Evolutionary conservation across 2,329 filamentous ascomycete species (phyloP).

Genomic region (Pseudocercospora fijiensis): DNA sequence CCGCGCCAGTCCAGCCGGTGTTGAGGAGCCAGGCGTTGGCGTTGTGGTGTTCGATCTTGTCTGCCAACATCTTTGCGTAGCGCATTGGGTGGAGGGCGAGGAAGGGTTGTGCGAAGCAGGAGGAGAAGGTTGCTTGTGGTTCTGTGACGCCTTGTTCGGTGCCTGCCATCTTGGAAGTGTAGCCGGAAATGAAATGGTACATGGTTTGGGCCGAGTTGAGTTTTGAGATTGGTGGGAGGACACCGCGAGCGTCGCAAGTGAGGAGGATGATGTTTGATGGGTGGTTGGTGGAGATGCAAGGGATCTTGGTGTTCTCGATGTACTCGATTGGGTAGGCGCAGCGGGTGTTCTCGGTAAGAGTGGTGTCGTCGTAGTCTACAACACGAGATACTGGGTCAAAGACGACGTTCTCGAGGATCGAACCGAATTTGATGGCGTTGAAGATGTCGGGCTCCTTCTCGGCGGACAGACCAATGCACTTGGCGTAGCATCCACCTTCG

Average conservation of each 20-base stretch:
- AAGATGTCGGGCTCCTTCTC: slow-evolving; percentile 99
- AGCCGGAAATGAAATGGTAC: slow-evolving; percentile 99
- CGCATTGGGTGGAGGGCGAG: slow-evolving; percentile 98
- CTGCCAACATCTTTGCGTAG: slow-evolving; percentile 96
- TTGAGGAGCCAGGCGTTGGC: slow-evolving; percentile 98
- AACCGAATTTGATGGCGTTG: slow-evolving; percentile 92
- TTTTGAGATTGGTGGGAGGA: slow-evolving; percentile 96
- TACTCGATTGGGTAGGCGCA: slow-evolving; percentile 99
- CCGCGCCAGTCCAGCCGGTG: slow-evolving; percentile 95
- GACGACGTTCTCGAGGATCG: slow-evolving; percentile 97
- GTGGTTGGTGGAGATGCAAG: slow-evolving; percentile 82
- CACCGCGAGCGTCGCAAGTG: slow-evolving; percentile 95
- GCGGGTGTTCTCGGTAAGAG: slow-evolving; percentile 96
- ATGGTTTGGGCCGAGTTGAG: slow-evolving; percentile 92
- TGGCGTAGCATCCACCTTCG: slow-evolving; percentile 98
- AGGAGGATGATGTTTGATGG: slow-evolving; percentile 97
- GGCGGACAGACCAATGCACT: slow-evolving; percentile 93
- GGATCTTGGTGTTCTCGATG: slow-evolving; percentile 98
- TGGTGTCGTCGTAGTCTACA: slow-evolving; percentile 94
- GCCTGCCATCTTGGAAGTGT: slow-evolving; percentile 99
- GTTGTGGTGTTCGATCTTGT: slow-evolving; percentile 94
- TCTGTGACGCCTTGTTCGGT: slow-evolving; percentile 96
- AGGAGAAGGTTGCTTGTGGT: slow-evolving; percentile 97
- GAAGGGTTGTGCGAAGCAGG: slow-evolving; percentile 99
- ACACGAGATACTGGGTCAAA: slow-evolving; percentile 86